Conservation (phyloP, 345 rosid genomes). For the Nasturtium officinale region DNA sequence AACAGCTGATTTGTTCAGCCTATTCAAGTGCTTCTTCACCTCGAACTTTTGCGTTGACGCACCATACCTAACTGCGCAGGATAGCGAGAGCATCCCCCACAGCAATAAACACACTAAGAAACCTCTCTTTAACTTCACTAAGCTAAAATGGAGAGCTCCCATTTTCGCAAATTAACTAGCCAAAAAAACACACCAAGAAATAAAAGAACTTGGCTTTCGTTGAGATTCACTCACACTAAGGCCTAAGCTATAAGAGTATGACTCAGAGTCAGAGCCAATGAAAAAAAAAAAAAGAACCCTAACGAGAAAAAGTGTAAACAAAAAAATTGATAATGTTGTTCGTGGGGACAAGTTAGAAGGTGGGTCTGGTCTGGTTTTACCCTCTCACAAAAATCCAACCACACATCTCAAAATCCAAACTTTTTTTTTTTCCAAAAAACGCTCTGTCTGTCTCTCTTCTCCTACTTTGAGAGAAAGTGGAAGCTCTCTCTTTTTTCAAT, state of each 20-base stretch:
- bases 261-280: too few species aligned
- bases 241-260: conserved; percentile 1
- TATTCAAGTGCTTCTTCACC: conserved; percentile 80
- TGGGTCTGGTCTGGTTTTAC: conserved; percentile 47
- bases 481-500: conserved; percentile 18
- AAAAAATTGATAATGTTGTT: conserved; percentile 13
- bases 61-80: conserved; percentile 63
- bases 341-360: conserved; percentile 37
- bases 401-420: conserved; percentile 34
- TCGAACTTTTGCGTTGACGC: conserved; percentile 63
- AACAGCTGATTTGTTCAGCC: conserved; percentile 82
- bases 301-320: conserved; percentile 29
- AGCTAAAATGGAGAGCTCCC: conserved; percentile 45
- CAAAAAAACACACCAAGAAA: conserved; percentile 1
- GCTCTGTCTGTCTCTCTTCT: conserved; percentile 35
- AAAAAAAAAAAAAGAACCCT: too few species aligned
- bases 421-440: conserved; percentile 20
- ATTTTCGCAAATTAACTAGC: conserved; percentile 40
- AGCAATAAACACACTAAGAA: conserved; percentile 50
- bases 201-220: conserved; percentile 4
- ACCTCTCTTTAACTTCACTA: conserved; percentile 31
- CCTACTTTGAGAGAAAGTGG: conserved; percentile 23
- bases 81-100: conserved; percentile 48
- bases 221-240: conserved; percentile 37
- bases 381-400: conserved; percentile 46